Percentiles rank a stretch among this genome's conserved stretches.
phyloP scores from a whole-genome alignment of 352 stramenopile species.

The Bremia lactucae region DNA sequence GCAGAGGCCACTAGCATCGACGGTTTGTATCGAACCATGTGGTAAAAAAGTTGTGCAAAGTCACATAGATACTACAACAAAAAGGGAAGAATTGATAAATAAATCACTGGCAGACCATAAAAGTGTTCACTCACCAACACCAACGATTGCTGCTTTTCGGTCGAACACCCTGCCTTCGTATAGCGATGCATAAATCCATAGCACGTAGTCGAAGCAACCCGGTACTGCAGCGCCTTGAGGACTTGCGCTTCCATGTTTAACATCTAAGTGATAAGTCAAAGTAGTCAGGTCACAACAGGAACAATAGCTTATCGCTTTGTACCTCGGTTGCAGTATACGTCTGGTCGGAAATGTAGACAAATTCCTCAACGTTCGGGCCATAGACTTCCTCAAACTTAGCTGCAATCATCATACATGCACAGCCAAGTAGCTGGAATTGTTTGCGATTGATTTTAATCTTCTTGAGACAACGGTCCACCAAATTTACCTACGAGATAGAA shows the following conservation, averaged over 20 bases:
- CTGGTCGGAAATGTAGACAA: slow-evolving; percentile 95
- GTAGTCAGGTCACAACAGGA: slow-evolving; percentile 1
- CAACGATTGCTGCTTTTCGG: slow-evolving; percentile 43
- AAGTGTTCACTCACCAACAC: slow-evolving; percentile 34
- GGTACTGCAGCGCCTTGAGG: slow-evolving; percentile 64
- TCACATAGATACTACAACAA: slow-evolving; percentile 59
- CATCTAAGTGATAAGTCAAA: slow-evolving; percentile 34
- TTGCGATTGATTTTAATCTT: slow-evolving; percentile 82
- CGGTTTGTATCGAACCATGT: slow-evolving; percentile 63
- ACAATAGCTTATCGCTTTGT: neutral
- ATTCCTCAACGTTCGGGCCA: slow-evolving; percentile 88
- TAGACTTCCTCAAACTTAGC: slow-evolving; percentile 98
- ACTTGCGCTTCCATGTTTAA: slow-evolving; percentile 75
- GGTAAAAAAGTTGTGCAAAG: slow-evolving; percentile 53
- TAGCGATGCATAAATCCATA: slow-evolving; percentile 66
- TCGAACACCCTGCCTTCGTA: slow-evolving; percentile 39
- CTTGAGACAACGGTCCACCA: slow-evolving; percentile 73
- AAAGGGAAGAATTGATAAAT: neutral
- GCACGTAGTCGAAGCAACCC: slow-evolving; percentile 62
- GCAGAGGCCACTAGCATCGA: slow-evolving; percentile 61
- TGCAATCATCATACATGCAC: slow-evolving; percentile 92
- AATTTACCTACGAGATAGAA: slow-evolving; percentile 36
- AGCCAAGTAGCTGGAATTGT: slow-evolving; percentile 92
- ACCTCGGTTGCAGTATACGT: slow-evolving; percentile 87
- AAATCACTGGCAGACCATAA: neutral